These are phyloP conservation scores for Thalassiosira exigua DNA, from an alignment of 352 stramenopile genomes.

Conservation along the genomic window DNA sequence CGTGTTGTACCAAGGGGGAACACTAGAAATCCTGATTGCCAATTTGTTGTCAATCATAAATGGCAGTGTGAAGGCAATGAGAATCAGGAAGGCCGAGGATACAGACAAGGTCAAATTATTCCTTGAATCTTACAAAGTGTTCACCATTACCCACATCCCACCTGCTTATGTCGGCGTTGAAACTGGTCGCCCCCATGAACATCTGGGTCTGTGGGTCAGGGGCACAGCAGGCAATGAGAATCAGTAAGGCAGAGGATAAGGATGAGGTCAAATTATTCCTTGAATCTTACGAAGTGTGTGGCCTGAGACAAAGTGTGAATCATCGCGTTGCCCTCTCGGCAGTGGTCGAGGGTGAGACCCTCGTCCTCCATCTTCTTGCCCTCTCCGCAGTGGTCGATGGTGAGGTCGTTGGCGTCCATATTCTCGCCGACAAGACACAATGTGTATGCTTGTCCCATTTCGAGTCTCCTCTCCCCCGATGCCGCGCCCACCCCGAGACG, in stretches of 20 bases:
- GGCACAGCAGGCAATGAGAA: background rate
- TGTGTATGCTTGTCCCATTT: background rate
- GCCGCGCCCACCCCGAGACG: background rate
- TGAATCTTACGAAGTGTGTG: conserved; percentile 1
- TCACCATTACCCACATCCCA: background rate
- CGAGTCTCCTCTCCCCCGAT: background rate
- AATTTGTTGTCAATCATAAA: too few species aligned
- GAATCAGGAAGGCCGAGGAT: background rate
- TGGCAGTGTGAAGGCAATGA: background rate
- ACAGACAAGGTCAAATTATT: background rate
- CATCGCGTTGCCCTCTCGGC: too few species aligned
- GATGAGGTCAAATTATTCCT: conserved; percentile 1
- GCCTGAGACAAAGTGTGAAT: background rate
- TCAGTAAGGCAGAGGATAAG: conserved; percentile 1
- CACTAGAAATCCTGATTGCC: too few species aligned
- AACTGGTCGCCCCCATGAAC: background rate
- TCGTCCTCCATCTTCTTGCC: background rate
- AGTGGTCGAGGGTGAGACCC: background rate
- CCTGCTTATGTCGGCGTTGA: background rate
- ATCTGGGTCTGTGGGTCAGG: background rate
- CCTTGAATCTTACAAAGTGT: background rate
- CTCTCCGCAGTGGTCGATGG: background rate
- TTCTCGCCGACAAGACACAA: background rate
- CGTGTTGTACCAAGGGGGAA: too few species aligned
- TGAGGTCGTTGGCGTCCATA: background rate